A percentile compares a stretch with the other conserved stretches of the same genome.
Conservation (phyloP, 371 early-diverging fungal genomes). For the Mortierella sp. region DNA sequence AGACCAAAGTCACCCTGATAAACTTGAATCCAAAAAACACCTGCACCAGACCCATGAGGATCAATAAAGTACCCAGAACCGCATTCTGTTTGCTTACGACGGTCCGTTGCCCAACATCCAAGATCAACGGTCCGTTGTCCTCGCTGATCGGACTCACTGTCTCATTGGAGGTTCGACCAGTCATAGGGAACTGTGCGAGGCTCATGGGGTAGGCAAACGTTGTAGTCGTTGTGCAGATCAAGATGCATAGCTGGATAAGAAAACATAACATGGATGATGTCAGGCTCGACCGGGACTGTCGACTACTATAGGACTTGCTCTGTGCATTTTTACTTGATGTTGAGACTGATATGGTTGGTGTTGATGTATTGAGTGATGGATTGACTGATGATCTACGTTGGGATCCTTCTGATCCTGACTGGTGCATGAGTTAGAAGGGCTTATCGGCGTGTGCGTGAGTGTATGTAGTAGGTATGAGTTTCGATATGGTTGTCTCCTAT, state of each 20-base stretch:
- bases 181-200: neutral
- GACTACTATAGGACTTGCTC: no score
- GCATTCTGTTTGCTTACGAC: conserved; percentile 21
- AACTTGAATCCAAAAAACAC: conserved; percentile 55
- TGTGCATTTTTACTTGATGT: neutral
- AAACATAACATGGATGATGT: no score
- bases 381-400: no score
- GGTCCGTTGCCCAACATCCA: conserved; percentile 43
- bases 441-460: neutral
- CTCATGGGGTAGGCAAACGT: conserved; percentile 11
- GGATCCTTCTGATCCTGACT: no score
- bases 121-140: conserved; percentile 6
- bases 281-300: no score
- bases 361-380: neutral
- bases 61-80: conserved; percentile 35
- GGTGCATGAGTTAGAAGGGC: neutral
- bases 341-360: neutral
- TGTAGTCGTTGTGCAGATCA: conserved; percentile 4
- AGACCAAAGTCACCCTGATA: conserved; percentile 48
- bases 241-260: conserved; percentile 6
- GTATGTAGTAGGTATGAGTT: no score
- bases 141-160: neutral
- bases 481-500: no score
- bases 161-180: conserved; percentile 1
- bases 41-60: conserved; percentile 36